Evolutionary conservation across 306 rosid genomes (phyloP).

Genomic region (Rubus idaeus): DNA sequence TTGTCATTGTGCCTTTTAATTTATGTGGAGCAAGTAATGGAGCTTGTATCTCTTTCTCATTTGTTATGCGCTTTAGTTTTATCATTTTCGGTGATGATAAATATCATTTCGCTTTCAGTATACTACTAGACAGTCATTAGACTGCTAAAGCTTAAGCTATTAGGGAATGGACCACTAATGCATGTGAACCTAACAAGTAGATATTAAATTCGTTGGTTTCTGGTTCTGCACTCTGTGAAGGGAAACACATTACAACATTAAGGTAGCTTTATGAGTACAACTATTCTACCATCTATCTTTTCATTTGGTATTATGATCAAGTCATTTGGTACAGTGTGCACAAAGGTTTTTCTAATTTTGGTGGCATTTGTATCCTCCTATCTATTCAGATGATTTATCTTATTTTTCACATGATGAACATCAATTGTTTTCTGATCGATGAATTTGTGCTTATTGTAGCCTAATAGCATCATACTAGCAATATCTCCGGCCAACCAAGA

Average conservation of each 20-base stretch:
- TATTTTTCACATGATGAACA: slow-evolving; percentile 1
- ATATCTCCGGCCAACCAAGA: slow-evolving; percentile 95
- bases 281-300: not conserved
- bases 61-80: not conserved
- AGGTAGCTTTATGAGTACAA: not conserved
- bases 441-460: slow-evolving; percentile 46
- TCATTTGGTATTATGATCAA: not conserved
- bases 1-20: not conserved
- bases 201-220: not conserved
- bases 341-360: no score
- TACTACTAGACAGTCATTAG: not conserved
- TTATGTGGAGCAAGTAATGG: slow-evolving; percentile 3
- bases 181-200: not conserved
- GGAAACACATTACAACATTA: not conserved
- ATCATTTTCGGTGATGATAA: not conserved
- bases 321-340: not conserved
- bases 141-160: not conserved
- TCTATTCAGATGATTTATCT: not conserved
- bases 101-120: not conserved
- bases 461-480: slow-evolving; percentile 79
- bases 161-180: not conserved
- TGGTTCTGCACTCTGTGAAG: not conserved
- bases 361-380: not conserved
- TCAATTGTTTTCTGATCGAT: not conserved
- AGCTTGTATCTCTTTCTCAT: not conserved